Evolutionary conservation across 164 flowering plant genomes (phyloP), one percentile per base, ranked within the genome.

Genomic region (Cinnamomum chago): DNA sequence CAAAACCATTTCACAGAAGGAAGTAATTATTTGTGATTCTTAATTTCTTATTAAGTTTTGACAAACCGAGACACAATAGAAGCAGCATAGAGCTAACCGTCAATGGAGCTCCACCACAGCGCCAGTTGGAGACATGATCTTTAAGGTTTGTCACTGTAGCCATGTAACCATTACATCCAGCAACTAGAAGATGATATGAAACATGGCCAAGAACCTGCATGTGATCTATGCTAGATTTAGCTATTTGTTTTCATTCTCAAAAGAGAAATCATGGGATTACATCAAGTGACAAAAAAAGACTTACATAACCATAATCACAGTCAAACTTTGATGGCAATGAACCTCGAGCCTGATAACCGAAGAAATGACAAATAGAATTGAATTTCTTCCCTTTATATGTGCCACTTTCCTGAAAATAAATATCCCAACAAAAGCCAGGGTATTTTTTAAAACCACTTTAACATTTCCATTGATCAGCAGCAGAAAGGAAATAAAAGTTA

Each of bases 321-420:
- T 79, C 81, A n/a, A 79, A 79, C 47, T 79, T 75, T 3, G 81
- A 79, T 60, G 78, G 81, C 58, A 79, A 75, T 60, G 81, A 79
- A 15, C 81, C 81, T 64, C 81, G 72, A 72, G 81, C 81, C 55
- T 79, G 78, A 69, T 79, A 79, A 47, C 81, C 81, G 18, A 79
- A 79, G 72, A 79, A 79, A 62, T 79, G 81, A 73, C 78, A 79
- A 52, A 79, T 76, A n/a, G 81, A 60, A 72, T 68, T 79, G 72
- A 79, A 79, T 51, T 79, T 79, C 75, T 79, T 79, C 55, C 81
- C 81, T 22, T 51, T 79, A 70, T 75, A 76, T 17, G 75, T 72
- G 17, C 78, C 81, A 23, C 68, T 62, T 64, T 68, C 65, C 81
- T 79, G 76, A 40, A 79, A 58, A 64, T 27, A 40, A 40, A 40